Conservation (phyloP, 1,284 basidiomycete genomes). For the Ceratobasidium sp. region DNA sequence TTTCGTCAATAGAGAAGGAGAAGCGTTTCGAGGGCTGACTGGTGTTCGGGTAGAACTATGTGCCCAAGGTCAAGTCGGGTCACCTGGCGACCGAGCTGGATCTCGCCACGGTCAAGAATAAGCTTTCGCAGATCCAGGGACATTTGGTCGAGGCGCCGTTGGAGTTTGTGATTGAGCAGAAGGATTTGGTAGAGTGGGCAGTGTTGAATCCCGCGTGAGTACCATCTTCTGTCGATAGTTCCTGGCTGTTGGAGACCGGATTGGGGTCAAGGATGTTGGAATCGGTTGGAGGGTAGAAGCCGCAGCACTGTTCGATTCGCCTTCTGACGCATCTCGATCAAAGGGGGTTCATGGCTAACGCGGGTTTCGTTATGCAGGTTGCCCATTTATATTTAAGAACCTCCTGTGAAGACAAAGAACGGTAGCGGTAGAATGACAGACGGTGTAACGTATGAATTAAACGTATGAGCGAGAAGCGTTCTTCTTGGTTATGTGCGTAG, state of each 20-base stretch:
- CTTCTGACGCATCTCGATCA: conserved; percentile 12
- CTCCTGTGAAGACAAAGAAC: not conserved
- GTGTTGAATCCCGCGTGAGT: conserved; percentile 67
- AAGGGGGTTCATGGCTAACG: not conserved
- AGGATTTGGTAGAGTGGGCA: conserved; percentile 77
- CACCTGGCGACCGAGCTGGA: conserved; percentile 77
- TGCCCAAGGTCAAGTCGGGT: conserved; percentile 80
- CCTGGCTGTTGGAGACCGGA: not conserved
- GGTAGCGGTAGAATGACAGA: not conserved
- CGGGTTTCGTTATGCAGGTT: conserved; percentile 1
- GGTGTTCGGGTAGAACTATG: conserved; percentile 63
- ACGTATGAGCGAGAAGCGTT: not conserved
- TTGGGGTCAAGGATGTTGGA: not conserved
- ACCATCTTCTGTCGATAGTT: not conserved
- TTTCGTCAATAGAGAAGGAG: conserved; percentile 41
- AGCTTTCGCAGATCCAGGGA: conserved; percentile 74
- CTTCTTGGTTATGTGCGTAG: conserved; percentile 3
- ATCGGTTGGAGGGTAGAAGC: not conserved
- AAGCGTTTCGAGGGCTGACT: not conserved
- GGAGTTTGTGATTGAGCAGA: conserved; percentile 84
- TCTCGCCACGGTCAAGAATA: conserved; percentile 75
- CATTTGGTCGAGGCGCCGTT: conserved; percentile 80
- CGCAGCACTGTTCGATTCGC: too few relatives aligned
- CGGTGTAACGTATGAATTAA: conserved; percentile 35
- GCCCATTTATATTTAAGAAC: conserved; percentile 38